Conservation (phyloP, 2,329 filamentous ascomycete genomes). For the Paradendryphiella salina region DNA sequence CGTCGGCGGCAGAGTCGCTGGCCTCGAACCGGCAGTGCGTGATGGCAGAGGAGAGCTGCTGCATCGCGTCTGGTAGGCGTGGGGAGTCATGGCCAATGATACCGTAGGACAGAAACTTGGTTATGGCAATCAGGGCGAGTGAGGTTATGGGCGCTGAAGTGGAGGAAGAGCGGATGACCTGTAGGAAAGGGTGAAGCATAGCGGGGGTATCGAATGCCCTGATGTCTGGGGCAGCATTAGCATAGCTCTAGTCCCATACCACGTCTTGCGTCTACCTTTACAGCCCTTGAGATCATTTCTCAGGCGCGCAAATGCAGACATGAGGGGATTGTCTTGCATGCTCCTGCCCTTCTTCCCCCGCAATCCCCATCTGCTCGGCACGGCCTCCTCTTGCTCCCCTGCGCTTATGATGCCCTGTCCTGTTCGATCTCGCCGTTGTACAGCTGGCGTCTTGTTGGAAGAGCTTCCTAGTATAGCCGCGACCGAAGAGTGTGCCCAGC, state of each 20-base stretch:
- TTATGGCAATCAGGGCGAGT: conserved; percentile 86
- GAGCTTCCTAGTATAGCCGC: conserved; percentile 88
- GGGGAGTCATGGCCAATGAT: conserved; percentile 83
- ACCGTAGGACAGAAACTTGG: conserved; percentile 95
- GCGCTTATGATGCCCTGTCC: conserved; percentile 42
- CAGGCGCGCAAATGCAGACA: conserved; percentile 89
- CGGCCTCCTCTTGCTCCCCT: conserved; percentile 56
- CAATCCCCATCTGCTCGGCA: conserved; percentile 87
- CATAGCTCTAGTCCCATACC: conserved; percentile 7
- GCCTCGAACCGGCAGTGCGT: conserved; percentile 98
- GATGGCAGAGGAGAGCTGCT: conserved; percentile 88
- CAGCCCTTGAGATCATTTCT: conserved; percentile 84
- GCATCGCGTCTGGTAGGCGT: conserved; percentile 89
- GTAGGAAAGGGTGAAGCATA: conserved; percentile 88
- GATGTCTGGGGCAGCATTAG: conserved; percentile 65
- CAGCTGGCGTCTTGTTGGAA: conserved; percentile 51
- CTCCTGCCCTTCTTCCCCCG: conserved; percentile 95
- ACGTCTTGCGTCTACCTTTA: conserved; percentile 61
- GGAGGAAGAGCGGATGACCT: conserved; percentile 94
- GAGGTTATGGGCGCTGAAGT: conserved; percentile 97
- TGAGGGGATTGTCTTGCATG: conserved; percentile 95
- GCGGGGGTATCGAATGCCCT: conserved; percentile 84
- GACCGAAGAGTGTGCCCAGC: conserved; percentile 94
- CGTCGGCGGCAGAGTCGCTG: conserved; percentile 90
- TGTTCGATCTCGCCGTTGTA: conserved; percentile 42